Evolutionary conservation across 768 basidiomycete genomes (phyloP).

Genomic region (Kwoniella shandongensis): DNA sequence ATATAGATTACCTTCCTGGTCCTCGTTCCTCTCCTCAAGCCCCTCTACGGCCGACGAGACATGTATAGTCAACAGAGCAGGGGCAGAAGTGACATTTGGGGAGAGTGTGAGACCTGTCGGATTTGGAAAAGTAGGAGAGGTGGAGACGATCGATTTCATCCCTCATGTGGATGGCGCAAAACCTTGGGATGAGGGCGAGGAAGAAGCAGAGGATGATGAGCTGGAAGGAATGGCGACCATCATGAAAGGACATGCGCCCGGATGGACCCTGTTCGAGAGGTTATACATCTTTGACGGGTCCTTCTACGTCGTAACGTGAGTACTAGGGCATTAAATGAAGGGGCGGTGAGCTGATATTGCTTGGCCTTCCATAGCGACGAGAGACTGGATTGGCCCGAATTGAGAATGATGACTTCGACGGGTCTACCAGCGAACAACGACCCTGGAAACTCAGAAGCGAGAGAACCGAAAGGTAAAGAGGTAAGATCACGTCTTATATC

Average conservation of each 20-base stretch:
- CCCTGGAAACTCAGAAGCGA: constrained; percentile 64
- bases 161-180: constrained; percentile 5
- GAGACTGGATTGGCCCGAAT: constrained; percentile 37
- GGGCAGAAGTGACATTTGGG: constrained; percentile 12
- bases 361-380: constrained; percentile 27
- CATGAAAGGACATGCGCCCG: constrained; percentile 40
- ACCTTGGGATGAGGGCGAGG: constrained; percentile 33
- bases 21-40: neutral
- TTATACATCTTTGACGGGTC: constrained; percentile 47
- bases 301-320: constrained; percentile 51
- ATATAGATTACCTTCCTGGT: constrained; percentile 6
- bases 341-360: neutral
- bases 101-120: constrained; percentile 15
- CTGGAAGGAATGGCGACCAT: constrained; percentile 23
- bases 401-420: constrained; percentile 66
- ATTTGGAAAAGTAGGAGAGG: constrained; percentile 6
- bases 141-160: constrained; percentile 2
- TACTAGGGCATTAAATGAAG: neutral
- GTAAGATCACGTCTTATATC: constrained; percentile 55
- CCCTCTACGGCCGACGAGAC: constrained; percentile 2
- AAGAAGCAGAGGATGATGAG: constrained; percentile 35
- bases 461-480: constrained; percentile 67
- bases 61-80: neutral
- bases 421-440: constrained; percentile 63
- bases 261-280: constrained; percentile 50